Conservation (phyloP, 2,329 filamentous ascomycete species). For the Fusarium zealandicum region DNA sequence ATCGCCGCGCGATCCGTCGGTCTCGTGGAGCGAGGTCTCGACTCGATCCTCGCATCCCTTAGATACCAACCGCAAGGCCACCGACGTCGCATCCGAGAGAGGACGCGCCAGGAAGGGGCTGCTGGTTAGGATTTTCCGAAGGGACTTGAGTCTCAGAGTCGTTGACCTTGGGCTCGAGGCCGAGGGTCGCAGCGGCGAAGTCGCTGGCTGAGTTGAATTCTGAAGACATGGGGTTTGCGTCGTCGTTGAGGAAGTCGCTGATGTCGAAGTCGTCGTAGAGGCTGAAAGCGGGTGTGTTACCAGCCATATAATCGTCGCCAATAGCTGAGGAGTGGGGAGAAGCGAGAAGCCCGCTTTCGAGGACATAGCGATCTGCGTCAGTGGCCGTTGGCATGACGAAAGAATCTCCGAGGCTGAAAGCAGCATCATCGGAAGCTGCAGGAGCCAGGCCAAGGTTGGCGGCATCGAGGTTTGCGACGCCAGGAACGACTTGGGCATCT, state of each 20-base stretch:
- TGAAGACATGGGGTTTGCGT: constrained; percentile 54
- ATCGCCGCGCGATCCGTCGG: constrained; percentile 49
- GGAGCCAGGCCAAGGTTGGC: constrained; percentile 54
- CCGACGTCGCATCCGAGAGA: constrained; percentile 76
- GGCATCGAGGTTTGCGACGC: constrained; percentile 51
- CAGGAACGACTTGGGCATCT: constrained; percentile 58
- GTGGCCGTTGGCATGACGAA: constrained; percentile 71
- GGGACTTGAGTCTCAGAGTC: constrained; percentile 67
- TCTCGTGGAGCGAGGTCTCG: constrained; percentile 47
- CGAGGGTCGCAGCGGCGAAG: constrained; percentile 61
- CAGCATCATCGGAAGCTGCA: constrained; percentile 66
- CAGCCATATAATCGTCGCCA: constrained; percentile 72
- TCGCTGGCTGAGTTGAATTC: constrained; percentile 58
- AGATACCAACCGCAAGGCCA: constrained; percentile 75
- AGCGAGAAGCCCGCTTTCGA: constrained; percentile 80
- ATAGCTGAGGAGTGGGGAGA: constrained; percentile 70
- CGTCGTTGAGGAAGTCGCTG: constrained; percentile 63
- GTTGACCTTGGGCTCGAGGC: constrained; percentile 60
- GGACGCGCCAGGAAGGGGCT: constrained; percentile 78
- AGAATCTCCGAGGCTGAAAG: constrained; percentile 73
- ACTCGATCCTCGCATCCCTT: constrained; percentile 59
- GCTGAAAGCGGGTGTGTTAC: constrained; percentile 62
- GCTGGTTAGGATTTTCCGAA: constrained; percentile 73
- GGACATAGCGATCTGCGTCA: constrained; percentile 77
- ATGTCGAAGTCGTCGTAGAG: constrained; percentile 59